A percentile compares a stretch with the other conserved stretches of the same genome.
phyloP scores from a whole-genome alignment of 805 yeast genomes.

The Candida sithepensis region DNA sequence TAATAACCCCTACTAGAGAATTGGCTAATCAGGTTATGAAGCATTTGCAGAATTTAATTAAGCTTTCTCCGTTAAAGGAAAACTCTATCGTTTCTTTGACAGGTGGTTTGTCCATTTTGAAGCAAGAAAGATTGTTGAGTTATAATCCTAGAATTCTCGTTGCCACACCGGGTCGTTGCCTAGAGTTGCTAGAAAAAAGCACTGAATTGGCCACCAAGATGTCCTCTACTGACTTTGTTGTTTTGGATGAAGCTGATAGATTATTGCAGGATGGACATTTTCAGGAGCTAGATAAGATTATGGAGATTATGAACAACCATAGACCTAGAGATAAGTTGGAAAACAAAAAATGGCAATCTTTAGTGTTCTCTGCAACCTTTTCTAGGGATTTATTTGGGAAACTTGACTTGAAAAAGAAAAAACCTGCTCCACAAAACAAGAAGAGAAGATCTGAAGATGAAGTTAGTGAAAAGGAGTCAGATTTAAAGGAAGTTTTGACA shows the following conservation, averaged over 20 bases:
- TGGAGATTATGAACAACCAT: constrained; percentile 56
- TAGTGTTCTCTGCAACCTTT: constrained; percentile 95
- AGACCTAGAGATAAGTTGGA: constrained; percentile 39
- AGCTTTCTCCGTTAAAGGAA: constrained; percentile 40
- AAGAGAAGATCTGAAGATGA: constrained; percentile 26
- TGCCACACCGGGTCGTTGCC: constrained; percentile 93
- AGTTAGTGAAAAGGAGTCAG: constrained; percentile 38
- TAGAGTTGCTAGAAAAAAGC: constrained; percentile 71
- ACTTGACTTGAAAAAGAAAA: constrained; percentile 43
- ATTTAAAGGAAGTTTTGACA: constrained; percentile 51
- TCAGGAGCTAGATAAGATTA: constrained; percentile 80
- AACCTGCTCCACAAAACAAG: constrained; percentile 26
- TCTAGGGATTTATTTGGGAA: constrained; percentile 78
- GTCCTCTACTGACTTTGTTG: constrained; percentile 49
- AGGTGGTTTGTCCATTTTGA: constrained; percentile 93
- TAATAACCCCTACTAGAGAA: constrained; percentile 95
- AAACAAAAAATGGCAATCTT: constrained; percentile 63
- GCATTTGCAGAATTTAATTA: constrained; percentile 61
- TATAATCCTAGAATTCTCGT: constrained; percentile 79
- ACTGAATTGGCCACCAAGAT: constrained; percentile 40
- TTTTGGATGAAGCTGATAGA: constrained; percentile 95
- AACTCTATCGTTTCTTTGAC: constrained; percentile 73
- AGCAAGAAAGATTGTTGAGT: constrained; percentile 76
- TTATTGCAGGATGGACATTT: constrained; percentile 94
- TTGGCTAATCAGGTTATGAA: constrained; percentile 89